These are phyloP conservation scores for Penicillium pulvis DNA, from an alignment of 495 filamentous ascomycete species.

Conservation along the genomic window DNA sequence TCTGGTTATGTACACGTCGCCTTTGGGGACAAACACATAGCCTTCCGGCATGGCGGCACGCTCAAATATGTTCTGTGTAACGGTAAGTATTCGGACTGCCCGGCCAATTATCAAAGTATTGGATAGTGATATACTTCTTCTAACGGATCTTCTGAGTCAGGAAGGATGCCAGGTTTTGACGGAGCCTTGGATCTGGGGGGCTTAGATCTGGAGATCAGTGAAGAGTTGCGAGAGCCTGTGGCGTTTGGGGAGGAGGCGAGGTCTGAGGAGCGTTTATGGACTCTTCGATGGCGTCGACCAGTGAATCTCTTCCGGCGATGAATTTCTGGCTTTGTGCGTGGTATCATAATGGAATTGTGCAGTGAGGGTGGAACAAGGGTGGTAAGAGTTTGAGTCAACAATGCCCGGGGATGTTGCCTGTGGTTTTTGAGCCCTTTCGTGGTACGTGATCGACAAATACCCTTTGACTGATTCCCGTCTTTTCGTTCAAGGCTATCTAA, in stretches of 20 bases:
- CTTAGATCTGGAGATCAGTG: constrained; percentile 1
- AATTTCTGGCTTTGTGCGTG: constrained; percentile 11
- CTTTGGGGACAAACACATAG: constrained; percentile 55
- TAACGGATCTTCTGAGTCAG: constrained; percentile 23
- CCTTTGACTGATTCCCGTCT: background rate
- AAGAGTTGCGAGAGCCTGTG: background rate
- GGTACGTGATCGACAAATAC: background rate
- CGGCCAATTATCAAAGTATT: background rate
- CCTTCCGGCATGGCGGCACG: constrained; percentile 26
- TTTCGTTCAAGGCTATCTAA: background rate
- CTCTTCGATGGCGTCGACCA: constrained; percentile 3
- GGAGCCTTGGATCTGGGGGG: background rate
- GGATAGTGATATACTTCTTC: constrained; percentile 19
- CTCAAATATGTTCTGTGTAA: constrained; percentile 34
- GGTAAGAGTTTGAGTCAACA: constrained; percentile 1
- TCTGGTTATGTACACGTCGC: constrained; percentile 52
- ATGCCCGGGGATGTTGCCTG: background rate
- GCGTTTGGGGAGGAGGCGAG: background rate
- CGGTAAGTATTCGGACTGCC: background rate
- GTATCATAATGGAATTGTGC: constrained; percentile 9
- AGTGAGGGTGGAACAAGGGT: background rate
- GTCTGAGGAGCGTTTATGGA: background rate
- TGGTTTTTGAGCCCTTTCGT: no score
- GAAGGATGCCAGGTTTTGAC: constrained; percentile 5
- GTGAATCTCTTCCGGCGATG: constrained; percentile 11